phyloP scores from a whole-genome alignment of 129 eudicot species.

The Calendula officinalis region DNA sequence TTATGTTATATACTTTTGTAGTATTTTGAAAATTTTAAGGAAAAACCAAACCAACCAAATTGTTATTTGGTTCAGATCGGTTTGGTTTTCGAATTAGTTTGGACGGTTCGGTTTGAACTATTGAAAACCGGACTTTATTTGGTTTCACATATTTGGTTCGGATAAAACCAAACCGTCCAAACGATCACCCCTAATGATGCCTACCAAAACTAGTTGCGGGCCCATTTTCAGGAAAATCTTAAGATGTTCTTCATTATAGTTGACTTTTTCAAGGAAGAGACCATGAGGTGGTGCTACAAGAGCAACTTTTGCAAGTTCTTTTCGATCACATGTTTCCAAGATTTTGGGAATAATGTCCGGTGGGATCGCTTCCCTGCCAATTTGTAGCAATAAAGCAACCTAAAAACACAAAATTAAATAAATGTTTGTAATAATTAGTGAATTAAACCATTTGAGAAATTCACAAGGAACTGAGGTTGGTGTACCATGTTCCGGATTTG shows the following conservation, averaged over 20 bases:
- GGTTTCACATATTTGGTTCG: too few relatives aligned
- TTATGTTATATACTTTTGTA: too few relatives aligned
- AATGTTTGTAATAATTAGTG: not conserved
- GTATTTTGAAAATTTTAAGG: too few relatives aligned
- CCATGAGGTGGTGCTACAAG: constrained; percentile 78
- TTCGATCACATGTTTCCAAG: constrained; percentile 71
- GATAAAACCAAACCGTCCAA: too few relatives aligned
- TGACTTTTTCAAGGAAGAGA: constrained; percentile 53
- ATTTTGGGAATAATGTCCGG: constrained; percentile 62
- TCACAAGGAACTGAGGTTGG: not conserved
- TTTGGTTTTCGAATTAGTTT: too few relatives aligned
- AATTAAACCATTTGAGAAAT: not conserved
- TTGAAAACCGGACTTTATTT: too few relatives aligned
- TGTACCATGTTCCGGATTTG: constrained; percentile 92
- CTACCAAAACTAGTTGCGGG: constrained; percentile 76
- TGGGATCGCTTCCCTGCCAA: constrained; percentile 85
- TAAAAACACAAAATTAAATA: constrained; percentile 11
- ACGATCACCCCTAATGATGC: too few relatives aligned
- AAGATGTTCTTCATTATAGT: constrained; percentile 69
- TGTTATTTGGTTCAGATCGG: too few relatives aligned
- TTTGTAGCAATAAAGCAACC: constrained; percentile 89
- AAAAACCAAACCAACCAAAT: too few relatives aligned
- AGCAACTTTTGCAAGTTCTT: constrained; percentile 73
- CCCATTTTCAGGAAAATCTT: constrained; percentile 46
- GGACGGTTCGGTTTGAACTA: too few relatives aligned